Evolutionary conservation across 2,329 filamentous ascomycete species (phyloP).

Genomic region (Pseudocercospora musae): DNA sequence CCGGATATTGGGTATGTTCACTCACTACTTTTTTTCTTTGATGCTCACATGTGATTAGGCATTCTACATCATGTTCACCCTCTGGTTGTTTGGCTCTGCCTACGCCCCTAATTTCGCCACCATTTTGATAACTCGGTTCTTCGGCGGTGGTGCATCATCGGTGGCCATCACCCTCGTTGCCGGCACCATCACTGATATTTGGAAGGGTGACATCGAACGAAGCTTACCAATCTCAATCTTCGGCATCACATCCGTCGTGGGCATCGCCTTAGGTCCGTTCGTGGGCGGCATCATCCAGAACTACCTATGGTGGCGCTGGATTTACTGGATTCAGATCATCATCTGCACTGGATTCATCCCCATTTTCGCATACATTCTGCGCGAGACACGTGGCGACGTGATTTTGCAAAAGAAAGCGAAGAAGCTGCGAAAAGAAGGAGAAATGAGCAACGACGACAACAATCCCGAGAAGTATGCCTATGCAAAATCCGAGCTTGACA

Average conservation of each 20-base stretch:
- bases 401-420: conserved; percentile 34
- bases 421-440: conserved; percentile 24
- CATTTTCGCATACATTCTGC: conserved; percentile 37
- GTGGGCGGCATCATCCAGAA: conserved; percentile 32
- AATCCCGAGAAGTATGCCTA: conserved; percentile 11
- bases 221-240: conserved; percentile 35
- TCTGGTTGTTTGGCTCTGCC: conserved; percentile 32
- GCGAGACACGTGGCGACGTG: conserved; percentile 38
- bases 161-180: conserved; percentile 30
- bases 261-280: conserved; percentile 35
- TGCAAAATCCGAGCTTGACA: conserved; percentile 26
- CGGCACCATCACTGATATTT: conserved; percentile 34
- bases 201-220: conserved; percentile 29
- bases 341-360: conserved; percentile 30
- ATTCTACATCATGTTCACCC: conserved; percentile 31
- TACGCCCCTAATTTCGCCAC: conserved; percentile 63
- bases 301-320: conserved; percentile 30
- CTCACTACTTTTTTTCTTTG: background rate
- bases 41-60: background rate
- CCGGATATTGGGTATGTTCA: conserved; percentile 24
- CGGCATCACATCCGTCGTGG: conserved; percentile 29
- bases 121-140: conserved; percentile 41
- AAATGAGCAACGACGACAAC: conserved; percentile 8
- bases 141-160: conserved; percentile 32
- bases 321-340: conserved; percentile 36